Evolutionary conservation across 2,329 filamentous ascomycete genomes (phyloP), one percentile per base, ranked within the genome.

Genomic region (Aspergillus oerlinghausenensis): DNA sequence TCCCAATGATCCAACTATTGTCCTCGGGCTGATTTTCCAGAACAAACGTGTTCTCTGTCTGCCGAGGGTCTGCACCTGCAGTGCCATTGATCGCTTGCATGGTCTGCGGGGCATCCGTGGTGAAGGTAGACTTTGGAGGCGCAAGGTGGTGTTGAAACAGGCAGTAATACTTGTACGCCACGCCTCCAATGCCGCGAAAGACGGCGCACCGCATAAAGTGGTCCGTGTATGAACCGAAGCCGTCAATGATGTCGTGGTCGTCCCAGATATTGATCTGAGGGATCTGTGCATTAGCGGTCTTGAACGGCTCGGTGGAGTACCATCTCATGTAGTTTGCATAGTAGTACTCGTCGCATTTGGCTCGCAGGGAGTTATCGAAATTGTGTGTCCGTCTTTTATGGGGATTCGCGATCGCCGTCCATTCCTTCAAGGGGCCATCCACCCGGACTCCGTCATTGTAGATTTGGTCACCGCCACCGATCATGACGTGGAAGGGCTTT

Each of bases 391-490:
- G 79, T 64, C 84, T 77, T 73, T 85, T 86, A 63, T 81, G 78
- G 0, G 84, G 84, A 63, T 85, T 87, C 26, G 64, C 63, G 62
- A 87, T 87, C 49, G 78, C 75, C 0, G 84, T 86, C 85, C 85
- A 88, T 5, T 75, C 67, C 65, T 84, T 85, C 60, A 97, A 76
- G 1, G 93, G 93, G 0, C 92, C 93, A 52, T 87, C 80, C 1
- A 96, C 90, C 60, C 93, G 84, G 62, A 97, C 90, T 25, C 89
- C 90, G 55, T 87, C 85, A 62, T 87, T 87, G 74, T 88, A 88
- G 63, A 87, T 86, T 75, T 97, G 93, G 69, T 97, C 93, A 57
- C 93, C 93, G 56, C 93, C 93, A 52, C 93, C 93, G 60, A 97
- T 83, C 87, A 88, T 89, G 62, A 85, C 82, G 66, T 86, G 83